A percentile compares a stretch with the other conserved stretches of the same genome.
Evolutionary conservation across 257 asterid species (phyloP).

Genomic region (Hygrophila difformis): DNA sequence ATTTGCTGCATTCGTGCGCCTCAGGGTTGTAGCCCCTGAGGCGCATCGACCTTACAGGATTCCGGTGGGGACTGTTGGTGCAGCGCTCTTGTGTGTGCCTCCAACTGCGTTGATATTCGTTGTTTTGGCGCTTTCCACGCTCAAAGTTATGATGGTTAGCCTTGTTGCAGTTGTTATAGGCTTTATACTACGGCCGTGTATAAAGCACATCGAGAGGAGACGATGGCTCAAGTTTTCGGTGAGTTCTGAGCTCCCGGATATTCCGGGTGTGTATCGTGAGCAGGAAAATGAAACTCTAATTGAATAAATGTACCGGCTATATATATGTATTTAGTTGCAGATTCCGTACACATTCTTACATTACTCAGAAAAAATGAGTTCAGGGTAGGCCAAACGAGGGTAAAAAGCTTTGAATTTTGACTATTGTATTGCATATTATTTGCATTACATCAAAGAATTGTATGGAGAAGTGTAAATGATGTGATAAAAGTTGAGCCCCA

Average conservation of each 20-base stretch:
- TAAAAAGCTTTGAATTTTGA: no score
- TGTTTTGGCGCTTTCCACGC: conserved; percentile 39
- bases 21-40: conserved; percentile 37
- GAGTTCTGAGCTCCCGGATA: conserved; percentile 44
- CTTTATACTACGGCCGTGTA: conserved; percentile 39
- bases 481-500: no score
- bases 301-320: no score
- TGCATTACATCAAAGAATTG: no score
- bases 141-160: conserved; percentile 35
- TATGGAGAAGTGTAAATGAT: no score
- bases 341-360: no score
- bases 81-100: conserved; percentile 39
- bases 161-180: conserved; percentile 43
- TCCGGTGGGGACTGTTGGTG: conserved; percentile 53
- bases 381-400: no score
- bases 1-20: conserved; percentile 43
- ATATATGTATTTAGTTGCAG: no score
- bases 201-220: conserved; percentile 41
- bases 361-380: no score
- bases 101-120: conserved; percentile 39
- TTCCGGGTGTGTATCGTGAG: no score
- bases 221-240: conserved; percentile 45
- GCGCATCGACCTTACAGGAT: conserved; percentile 53
- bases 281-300: no score
- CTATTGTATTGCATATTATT: no score